Percentiles rank a stretch among this genome's conserved stretches.
Conservation (phyloP, 768 basidiomycete species). For the Amanita pseudoporphyria region DNA sequence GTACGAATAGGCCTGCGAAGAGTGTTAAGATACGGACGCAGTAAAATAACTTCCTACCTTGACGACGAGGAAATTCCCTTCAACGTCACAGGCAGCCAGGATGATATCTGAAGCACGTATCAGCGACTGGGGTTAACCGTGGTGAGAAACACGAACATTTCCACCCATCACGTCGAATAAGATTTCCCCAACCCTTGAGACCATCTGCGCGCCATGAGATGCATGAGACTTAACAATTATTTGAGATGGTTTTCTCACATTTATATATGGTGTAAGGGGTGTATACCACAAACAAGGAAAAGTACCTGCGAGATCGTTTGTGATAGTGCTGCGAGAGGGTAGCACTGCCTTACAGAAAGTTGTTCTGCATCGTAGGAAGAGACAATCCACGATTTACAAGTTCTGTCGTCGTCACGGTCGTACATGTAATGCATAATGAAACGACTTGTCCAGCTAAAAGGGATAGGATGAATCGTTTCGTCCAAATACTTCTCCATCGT, state of each 20-base stretch:
- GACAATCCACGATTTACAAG: constrained; percentile 60
- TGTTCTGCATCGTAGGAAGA: constrained; percentile 73
- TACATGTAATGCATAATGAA: constrained; percentile 82
- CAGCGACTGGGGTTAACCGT: neutral
- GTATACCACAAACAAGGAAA: constrained; percentile 63
- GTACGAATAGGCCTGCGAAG: constrained; percentile 63
- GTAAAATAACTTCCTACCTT: constrained; percentile 31
- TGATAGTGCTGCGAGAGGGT: neutral
- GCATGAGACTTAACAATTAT: neutral
- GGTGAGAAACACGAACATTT: constrained; percentile 49
- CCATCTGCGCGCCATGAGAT: constrained; percentile 43
- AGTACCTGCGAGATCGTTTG: constrained; percentile 43
- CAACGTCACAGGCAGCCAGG: constrained; percentile 74
- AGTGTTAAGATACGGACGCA: neutral
- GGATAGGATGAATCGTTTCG: constrained; percentile 58
- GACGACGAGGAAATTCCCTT: constrained; percentile 81
- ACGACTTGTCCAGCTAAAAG: constrained; percentile 74
- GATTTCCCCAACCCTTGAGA: constrained; percentile 68
- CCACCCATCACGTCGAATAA: constrained; percentile 74
- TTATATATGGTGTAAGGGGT: constrained; percentile 89
- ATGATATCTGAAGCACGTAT: constrained; percentile 47
- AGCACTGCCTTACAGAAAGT: constrained; percentile 58
- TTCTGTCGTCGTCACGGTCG: constrained; percentile 80
- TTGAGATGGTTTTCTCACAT: constrained; percentile 37
- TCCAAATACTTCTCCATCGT: constrained; percentile 74